Base-by-base conservation (phyloP, 1,284 basidiomycete genomes). In the Ceratobasidium sp. region DNA sequence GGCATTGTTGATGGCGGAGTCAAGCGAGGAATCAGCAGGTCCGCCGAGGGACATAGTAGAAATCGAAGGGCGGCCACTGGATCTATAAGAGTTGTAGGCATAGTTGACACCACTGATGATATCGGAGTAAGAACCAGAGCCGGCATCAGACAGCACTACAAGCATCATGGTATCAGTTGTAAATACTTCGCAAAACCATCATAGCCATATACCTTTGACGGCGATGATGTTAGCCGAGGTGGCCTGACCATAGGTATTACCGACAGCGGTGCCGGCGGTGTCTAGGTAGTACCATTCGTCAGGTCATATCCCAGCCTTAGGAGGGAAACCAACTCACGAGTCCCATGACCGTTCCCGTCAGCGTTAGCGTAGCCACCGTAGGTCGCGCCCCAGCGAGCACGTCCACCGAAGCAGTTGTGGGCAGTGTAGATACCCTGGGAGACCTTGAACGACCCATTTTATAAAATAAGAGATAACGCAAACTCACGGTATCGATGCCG, bases 41-140 rank as follows among this genome's bases (percentile, higher is more conserved):
- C 78, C 79, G 55, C 78, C 79, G 6, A 82, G 72, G 28, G 73
- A 78, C 68, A 82, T 78, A 61, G 71, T 80, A 15, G 79, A 77
- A 23, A 82, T 76, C 9, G 77, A 71, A 28, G 79, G 70, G n/a
- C 58, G 44, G 26, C 78, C 73, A 23, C 7, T 75, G 4, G 63
- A 12, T 13, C 49, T 49, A 58, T 64, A 95, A 28, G 89, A 83
- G 64, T 89, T 86, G 28, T 94, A 91, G 78, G 97, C 97, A 91
- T 92, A 99, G 51, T 89, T 86, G 79, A 98, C 95, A 84, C 97
- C 97, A n/a, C 79, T 72, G 33, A 81, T 79, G 82, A 99, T 97
- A 83, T 99, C 97, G 68, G 94, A 93, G 96, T 98, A 98, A 79
- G 93, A 90, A 20, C 98, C 98, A 80, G 93, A 95, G 66, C 98